Conservation (phyloP, 2,329 filamentous ascomycete species). For the Curvularia spicifera region DNA sequence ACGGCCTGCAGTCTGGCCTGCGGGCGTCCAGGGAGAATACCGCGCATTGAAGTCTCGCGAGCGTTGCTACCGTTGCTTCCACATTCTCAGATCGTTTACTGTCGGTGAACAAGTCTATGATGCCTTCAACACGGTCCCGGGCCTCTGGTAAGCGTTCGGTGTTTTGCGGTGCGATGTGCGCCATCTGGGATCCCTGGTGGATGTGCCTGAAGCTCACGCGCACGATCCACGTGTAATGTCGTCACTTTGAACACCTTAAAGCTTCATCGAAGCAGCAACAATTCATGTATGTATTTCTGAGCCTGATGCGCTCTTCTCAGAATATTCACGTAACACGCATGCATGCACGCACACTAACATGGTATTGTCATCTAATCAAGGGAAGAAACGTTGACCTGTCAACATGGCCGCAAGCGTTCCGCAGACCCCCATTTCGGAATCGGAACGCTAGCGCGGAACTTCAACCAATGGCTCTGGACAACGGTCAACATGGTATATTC, state of each 20-base stretch:
- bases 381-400: not conserved
- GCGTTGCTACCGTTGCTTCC: constrained; percentile 29
- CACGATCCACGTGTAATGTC: constrained; percentile 42
- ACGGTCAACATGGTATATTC: not conserved
- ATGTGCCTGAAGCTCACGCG: constrained; percentile 35
- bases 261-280: not conserved
- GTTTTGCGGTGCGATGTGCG: constrained; percentile 16
- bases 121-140: not conserved
- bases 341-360: not conserved
- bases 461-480: not conserved
- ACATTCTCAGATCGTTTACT: constrained; percentile 1
- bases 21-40: constrained; percentile 79
- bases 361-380: not conserved
- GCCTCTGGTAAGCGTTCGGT: constrained; percentile 3
- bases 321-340: not conserved
- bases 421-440: constrained; percentile 14
- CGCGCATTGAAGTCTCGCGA: constrained; percentile 64
- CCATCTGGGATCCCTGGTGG: constrained; percentile 12
- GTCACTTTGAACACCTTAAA: constrained; percentile 14
- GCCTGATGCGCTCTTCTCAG: not conserved
- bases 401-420: constrained; percentile 14
- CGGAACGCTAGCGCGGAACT: constrained; percentile 13
- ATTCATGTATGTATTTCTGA: not conserved
- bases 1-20: constrained; percentile 78
- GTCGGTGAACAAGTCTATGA: not conserved